phyloP scores from a whole-genome alignment of 768 basidiomycete species.

The Collybia sp. region DNA sequence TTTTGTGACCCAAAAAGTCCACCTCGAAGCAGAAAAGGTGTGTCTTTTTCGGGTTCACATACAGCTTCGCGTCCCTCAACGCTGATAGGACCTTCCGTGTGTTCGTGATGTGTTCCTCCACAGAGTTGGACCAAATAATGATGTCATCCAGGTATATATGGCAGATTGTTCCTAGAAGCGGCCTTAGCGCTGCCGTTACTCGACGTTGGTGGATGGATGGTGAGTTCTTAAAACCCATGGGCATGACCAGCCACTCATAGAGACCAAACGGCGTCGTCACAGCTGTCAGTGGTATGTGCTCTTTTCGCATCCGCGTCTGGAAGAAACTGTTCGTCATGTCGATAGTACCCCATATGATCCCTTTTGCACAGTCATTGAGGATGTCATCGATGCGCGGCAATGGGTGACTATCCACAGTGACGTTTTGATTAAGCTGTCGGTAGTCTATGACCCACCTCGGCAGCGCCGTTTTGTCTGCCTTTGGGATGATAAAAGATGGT shows the following conservation, averaged over 20 bases:
- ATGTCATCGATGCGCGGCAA: conserved; percentile 26
- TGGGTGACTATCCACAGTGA: conserved; percentile 20
- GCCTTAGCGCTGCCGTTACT: conserved; percentile 22
- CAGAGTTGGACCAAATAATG: conserved; percentile 32
- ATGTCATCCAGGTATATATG: conserved; percentile 41
- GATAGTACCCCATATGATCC: conserved; percentile 25
- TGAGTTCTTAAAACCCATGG: conserved; percentile 26
- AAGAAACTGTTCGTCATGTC: conserved; percentile 37
- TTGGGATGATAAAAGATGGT: conserved; percentile 22
- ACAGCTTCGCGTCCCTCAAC: conserved; percentile 11
- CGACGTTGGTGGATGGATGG: conserved; percentile 25
- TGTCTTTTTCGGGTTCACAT: conserved; percentile 20
- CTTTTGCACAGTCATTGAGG: too few relatives aligned
- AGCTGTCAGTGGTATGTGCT: conserved; percentile 22
- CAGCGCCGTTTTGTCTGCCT: conserved; percentile 4
- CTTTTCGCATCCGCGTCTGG: conserved; percentile 15
- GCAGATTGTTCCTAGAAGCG: conserved; percentile 30
- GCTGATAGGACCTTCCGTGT: conserved; percentile 16
- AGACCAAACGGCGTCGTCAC: conserved; percentile 30
- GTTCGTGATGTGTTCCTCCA: conserved; percentile 25
- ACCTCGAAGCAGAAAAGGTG: conserved; percentile 18
- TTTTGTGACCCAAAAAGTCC: conserved; percentile 25
- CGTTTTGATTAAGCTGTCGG: conserved; percentile 19
- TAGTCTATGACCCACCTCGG: conserved; percentile 26
- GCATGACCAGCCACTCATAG: too few relatives aligned